Conservation (phyloP, 2,329 filamentous ascomycete species). For the Hypomyces rosellus region DNA sequence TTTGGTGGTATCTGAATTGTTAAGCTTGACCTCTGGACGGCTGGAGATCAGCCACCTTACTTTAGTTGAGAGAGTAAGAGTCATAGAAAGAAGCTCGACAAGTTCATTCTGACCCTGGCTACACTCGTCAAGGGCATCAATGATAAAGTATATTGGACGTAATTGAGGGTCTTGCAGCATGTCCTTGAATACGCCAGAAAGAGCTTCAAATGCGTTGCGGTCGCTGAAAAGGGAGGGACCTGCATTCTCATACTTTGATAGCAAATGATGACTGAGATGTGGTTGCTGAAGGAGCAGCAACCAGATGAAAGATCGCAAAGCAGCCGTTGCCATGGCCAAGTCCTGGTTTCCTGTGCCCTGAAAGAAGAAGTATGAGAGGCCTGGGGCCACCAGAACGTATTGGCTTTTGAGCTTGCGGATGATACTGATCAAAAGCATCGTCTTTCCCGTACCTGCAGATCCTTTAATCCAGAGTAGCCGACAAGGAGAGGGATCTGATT, state of each 20-base stretch:
- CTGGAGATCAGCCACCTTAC: constrained; percentile 39
- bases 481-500: constrained; percentile 6
- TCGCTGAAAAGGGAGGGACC: constrained; percentile 31
- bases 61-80: constrained; percentile 15
- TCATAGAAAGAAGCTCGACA: constrained; percentile 31
- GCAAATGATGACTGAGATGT: constrained; percentile 33
- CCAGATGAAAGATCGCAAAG: constrained; percentile 35
- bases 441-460: constrained; percentile 32
- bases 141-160: constrained; percentile 31
- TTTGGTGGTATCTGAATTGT: constrained; percentile 27
- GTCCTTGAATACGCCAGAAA: constrained; percentile 31
- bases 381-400: constrained; percentile 7
- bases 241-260: constrained; percentile 24
- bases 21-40: constrained; percentile 22
- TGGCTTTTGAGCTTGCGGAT: constrained; percentile 19
- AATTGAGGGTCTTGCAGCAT: constrained; percentile 32
- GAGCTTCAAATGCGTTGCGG: constrained; percentile 28
- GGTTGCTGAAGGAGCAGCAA: constrained; percentile 24
- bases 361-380: constrained; percentile 34
- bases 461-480: constrained; percentile 29
- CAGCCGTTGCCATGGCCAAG: constrained; percentile 28
- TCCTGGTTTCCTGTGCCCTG: constrained; percentile 30
- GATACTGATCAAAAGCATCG: constrained; percentile 28
- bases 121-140: constrained; percentile 47
- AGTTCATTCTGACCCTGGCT: constrained; percentile 22